Conservation (phyloP, 768 basidiomycete genomes). For the Dentipellis sp. region DNA sequence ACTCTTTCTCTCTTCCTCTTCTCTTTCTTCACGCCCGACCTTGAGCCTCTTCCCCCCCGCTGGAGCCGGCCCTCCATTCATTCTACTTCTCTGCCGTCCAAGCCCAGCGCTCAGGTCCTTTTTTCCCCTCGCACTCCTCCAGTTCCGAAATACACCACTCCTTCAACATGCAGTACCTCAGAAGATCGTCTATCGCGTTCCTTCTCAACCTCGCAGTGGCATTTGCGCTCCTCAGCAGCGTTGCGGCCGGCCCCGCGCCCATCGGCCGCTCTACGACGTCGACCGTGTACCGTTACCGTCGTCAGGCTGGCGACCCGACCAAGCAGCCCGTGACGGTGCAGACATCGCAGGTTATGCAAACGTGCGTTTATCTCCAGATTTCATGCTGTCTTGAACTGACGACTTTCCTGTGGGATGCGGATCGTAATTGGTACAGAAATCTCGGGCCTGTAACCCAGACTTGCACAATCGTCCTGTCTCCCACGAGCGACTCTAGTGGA, state of each 20-base stretch:
- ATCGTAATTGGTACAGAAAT: neutral
- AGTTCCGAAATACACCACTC: constrained; percentile 3
- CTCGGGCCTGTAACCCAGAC: constrained; percentile 25
- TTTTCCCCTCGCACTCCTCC: neutral
- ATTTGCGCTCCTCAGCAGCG: constrained; percentile 1
- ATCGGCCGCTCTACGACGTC: neutral
- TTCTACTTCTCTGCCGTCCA: constrained; percentile 10
- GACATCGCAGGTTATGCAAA: constrained; percentile 27
- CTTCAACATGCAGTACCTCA: constrained; percentile 20
- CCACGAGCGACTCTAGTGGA: constrained; percentile 21
- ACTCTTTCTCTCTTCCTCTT: neutral
- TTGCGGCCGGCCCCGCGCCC: neutral
- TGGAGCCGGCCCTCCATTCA: constrained; percentile 33
- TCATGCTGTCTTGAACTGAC: no score
- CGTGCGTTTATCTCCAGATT: constrained; percentile 25
- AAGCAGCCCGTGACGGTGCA: constrained; percentile 26
- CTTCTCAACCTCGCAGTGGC: neutral
- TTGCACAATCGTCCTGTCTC: constrained; percentile 27
- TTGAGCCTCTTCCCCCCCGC: constrained; percentile 12
- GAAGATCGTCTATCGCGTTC: constrained; percentile 4
- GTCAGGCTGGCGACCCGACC: constrained; percentile 17
- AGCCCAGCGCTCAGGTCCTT: neutral
- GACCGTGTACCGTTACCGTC: constrained; percentile 7
- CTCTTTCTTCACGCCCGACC: constrained; percentile 15
- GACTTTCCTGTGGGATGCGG: no score